Conservation (phyloP, 140 eudicot species). For the Flaveria floridana region DNA sequence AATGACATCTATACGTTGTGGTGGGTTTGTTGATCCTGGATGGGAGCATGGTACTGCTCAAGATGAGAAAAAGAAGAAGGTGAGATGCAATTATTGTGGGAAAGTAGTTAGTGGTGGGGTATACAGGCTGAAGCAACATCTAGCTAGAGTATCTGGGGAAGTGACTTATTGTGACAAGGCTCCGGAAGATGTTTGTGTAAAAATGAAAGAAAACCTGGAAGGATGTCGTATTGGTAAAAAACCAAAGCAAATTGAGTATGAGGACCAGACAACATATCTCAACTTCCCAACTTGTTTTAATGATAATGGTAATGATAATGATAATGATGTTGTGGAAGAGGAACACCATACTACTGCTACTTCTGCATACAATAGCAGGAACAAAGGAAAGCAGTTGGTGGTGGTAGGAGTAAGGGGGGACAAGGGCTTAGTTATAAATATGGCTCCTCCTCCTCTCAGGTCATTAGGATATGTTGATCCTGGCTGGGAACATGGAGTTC, state of each 20-base stretch:
- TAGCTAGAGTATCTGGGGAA: conserved; percentile 94
- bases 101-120: conserved; percentile 90
- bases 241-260: conserved; percentile 60
- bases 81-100: conserved; percentile 87
- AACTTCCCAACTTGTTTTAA: conserved; percentile 50
- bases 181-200: conserved; percentile 74
- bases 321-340: conserved; percentile 51
- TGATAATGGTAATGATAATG: conserved; percentile 12
- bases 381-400: conserved; percentile 49
- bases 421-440: conserved; percentile 66
- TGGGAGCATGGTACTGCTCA: conserved; percentile 97
- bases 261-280: conserved; percentile 59
- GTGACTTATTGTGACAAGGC: conserved; percentile 94
- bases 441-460: conserved; percentile 65
- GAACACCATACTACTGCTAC: conserved; percentile 42
- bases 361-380: conserved; percentile 34
- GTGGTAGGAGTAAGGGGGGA: conserved; percentile 39
- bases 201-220: conserved; percentile 82
- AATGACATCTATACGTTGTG: conserved; percentile 71
- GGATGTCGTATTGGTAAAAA: conserved; percentile 77
- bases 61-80: conserved; percentile 91
- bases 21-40: conserved; percentile 87
- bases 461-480: conserved; percentile 96
- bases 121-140: conserved; percentile 89
- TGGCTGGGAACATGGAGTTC: conserved; percentile 95